Conservation (phyloP, 768 basidiomycete genomes). For the Pholiota microspora region DNA sequence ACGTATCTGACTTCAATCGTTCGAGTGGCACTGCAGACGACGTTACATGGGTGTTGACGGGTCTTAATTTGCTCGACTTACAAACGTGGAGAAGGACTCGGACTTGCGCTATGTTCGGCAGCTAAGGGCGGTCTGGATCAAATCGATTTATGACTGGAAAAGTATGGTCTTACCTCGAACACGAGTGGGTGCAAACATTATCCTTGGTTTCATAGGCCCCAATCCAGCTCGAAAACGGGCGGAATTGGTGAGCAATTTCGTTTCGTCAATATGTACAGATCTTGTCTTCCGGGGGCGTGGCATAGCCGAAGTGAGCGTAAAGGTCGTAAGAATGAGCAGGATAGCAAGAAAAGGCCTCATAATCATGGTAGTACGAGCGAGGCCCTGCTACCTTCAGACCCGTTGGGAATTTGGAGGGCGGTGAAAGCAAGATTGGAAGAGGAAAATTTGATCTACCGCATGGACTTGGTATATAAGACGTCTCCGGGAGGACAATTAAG, state of each 20-base stretch:
- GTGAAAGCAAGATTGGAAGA: background rate
- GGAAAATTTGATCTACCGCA: background rate
- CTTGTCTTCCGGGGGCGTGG: background rate
- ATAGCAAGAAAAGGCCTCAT: background rate
- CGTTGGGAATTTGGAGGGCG: background rate
- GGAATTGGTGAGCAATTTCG: conserved; percentile 11
- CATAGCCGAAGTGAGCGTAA: background rate
- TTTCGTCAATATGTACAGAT: background rate
- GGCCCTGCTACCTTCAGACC: background rate
- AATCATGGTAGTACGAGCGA: conserved; percentile 1
- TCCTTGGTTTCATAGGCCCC: conserved; percentile 14
- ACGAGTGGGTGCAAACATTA: conserved; percentile 8
- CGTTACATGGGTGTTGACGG: too few relatives aligned
- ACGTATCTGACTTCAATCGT: conserved; percentile 1
- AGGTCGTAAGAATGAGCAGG: background rate
- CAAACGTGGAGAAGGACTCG: background rate
- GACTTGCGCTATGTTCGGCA: background rate
- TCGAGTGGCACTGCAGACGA: background rate
- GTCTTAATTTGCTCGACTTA: background rate
- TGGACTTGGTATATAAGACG: background rate
- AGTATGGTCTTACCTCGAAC: conserved; percentile 10
- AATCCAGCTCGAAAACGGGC: conserved; percentile 14
- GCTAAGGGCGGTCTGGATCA: background rate
- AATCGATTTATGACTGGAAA: background rate
- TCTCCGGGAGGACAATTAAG: background rate